These are phyloP conservation scores for Limnomonas spitsbergensis DNA, from an alignment of 139 green algal genomes.

Conservation along the genomic window DNA sequence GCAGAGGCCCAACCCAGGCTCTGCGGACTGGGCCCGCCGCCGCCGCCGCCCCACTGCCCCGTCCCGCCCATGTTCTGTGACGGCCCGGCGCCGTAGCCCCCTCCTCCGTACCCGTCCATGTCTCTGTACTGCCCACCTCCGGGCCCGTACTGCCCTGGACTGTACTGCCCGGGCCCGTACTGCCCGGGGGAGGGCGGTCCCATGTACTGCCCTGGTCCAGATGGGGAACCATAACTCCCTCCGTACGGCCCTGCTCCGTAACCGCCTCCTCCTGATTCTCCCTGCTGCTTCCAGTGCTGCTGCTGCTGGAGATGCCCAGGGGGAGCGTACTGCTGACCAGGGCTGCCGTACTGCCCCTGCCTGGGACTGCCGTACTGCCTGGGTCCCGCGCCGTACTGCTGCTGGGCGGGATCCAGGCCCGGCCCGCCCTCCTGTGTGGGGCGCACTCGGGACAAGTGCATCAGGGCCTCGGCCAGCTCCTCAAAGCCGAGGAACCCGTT, in stretches of 20 bases:
- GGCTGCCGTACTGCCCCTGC: neutral
- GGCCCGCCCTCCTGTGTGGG: neutral
- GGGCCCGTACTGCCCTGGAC: no score
- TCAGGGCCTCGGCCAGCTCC: neutral
- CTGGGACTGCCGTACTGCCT: neutral
- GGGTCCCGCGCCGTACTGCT: neutral
- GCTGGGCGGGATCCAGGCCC: neutral
- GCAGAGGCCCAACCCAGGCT: neutral
- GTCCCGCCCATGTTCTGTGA: neutral
- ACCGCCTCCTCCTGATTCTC: no score
- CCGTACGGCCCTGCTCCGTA: no score
- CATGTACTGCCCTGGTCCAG: no score
- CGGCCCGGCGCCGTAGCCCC: neutral
- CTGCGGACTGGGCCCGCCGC: neutral
- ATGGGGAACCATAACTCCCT: neutral
- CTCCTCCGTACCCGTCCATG: neutral
- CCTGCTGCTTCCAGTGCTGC: no score
- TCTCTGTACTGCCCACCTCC: neutral
- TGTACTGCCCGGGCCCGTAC: neutral
- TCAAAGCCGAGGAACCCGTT: neutral
- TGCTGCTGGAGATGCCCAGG: no score
- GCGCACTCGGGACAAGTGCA: neutral
- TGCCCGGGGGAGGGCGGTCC: neutral
- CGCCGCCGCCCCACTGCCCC: no score
- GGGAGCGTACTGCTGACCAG: neutral